phyloP scores from a whole-genome alignment of 1,284 basidiomycete species.

The Rhodotorula sp. region DNA sequence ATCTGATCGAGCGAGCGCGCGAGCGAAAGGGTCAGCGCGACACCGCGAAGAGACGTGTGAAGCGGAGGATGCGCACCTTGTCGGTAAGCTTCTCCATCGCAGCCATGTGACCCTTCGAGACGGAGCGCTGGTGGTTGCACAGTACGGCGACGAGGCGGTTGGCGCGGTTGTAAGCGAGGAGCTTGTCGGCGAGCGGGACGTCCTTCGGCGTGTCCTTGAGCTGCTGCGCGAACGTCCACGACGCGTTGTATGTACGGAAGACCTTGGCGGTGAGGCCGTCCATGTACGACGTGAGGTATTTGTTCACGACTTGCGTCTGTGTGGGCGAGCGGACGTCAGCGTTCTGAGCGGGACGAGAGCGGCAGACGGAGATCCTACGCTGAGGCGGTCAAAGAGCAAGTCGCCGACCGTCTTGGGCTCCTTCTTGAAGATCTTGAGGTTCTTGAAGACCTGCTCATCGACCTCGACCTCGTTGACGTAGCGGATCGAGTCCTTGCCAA shows the following conservation, averaged over 20 bases:
- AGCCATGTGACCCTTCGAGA: constrained; percentile 84
- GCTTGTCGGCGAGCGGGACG: constrained; percentile 81
- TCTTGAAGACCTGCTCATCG: constrained; percentile 85
- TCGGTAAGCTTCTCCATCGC: constrained; percentile 89
- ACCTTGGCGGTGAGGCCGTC: constrained; percentile 95
- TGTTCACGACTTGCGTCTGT: constrained; percentile 81
- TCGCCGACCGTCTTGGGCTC: constrained; percentile 85
- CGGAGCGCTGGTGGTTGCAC: constrained; percentile 95
- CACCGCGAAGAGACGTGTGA: too few species aligned
- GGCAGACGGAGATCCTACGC: constrained; percentile 35
- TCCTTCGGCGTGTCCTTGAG: constrained; percentile 72
- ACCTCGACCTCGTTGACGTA: constrained; percentile 82
- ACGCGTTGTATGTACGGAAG: constrained; percentile 98
- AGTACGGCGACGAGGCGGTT: constrained; percentile 93
- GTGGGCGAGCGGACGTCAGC: not conserved
- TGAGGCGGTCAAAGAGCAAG: constrained; percentile 80
- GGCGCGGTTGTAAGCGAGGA: constrained; percentile 91
- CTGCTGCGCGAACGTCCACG: constrained; percentile 86
- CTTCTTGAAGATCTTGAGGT: constrained; percentile 83
- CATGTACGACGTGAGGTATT: constrained; percentile 88
- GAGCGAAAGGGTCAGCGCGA: not conserved
- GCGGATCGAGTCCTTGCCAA: constrained; percentile 96
- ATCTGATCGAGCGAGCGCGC: constrained; percentile 47
- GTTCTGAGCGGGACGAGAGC: not conserved
- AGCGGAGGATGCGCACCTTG: constrained; percentile 62